A percentile compares a stretch with the other conserved stretches of the same genome.
Conservation (phyloP, 2,329 filamentous ascomycete species). For the Colletotrichum tanaceti region DNA sequence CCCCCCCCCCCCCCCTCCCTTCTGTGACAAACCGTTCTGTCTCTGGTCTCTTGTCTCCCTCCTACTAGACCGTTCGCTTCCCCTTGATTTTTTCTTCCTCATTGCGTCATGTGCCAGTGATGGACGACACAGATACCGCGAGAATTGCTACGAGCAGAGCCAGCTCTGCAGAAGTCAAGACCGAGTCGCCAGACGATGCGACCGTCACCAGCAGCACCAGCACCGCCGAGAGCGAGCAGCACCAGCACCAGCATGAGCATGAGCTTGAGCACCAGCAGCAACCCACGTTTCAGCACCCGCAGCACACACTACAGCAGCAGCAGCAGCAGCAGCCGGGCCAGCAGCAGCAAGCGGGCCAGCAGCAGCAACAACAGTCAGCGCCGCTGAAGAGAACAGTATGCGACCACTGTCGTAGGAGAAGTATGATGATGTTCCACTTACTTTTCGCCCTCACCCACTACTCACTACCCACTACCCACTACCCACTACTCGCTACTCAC, state of each 20-base stretch:
- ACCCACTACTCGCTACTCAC: no score
- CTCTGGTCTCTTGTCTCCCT: slow-evolving; percentile 26
- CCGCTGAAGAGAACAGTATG: slow-evolving; percentile 54
- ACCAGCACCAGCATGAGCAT: slow-evolving; percentile 17
- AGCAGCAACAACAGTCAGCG: slow-evolving; percentile 39
- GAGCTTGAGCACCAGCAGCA: slow-evolving; percentile 3
- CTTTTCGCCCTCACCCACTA: slow-evolving; percentile 13
- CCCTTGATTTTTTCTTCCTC: slow-evolving; percentile 3
- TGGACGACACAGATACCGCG: slow-evolving; percentile 39
- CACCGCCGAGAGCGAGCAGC: slow-evolving; percentile 24
- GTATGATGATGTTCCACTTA: slow-evolving; percentile 52
- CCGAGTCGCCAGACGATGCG: slow-evolving; percentile 36
- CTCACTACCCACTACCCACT: not conserved
- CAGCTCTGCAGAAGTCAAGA: slow-evolving; percentile 39
- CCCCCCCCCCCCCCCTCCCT: no score
- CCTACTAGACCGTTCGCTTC: slow-evolving; percentile 13
- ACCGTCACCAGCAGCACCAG: not conserved
- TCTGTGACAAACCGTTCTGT: slow-evolving; percentile 32
- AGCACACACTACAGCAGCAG: not conserved
- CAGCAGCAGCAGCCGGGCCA: not conserved
- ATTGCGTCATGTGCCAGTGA: slow-evolving; percentile 39
- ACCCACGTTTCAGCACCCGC: not conserved
- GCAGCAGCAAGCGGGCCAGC: no score
- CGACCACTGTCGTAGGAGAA: slow-evolving; percentile 58
- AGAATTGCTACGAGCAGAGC: slow-evolving; percentile 41